Percentiles rank a stretch among this genome's conserved stretches.
These are phyloP conservation scores for Limonium bicolor DNA, from an alignment of 148 eudicot genomes.

Conservation along the genomic window DNA sequence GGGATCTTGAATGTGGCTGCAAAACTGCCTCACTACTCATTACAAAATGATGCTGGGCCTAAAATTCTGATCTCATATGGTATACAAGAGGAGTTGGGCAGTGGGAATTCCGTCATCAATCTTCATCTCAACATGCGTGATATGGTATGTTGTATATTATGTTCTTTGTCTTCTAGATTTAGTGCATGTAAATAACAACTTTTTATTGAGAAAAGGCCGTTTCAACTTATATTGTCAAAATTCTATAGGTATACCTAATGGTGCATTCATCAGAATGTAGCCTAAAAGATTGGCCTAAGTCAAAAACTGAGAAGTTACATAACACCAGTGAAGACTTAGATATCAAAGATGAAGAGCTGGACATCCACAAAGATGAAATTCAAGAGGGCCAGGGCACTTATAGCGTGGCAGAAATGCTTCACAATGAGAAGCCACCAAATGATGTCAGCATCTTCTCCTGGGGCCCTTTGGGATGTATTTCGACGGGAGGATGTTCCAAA, in stretches of 20 bases:
- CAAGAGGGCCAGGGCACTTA: constrained; percentile 21
- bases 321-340: constrained; percentile 20
- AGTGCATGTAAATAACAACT: no score
- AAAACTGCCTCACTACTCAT: constrained; percentile 83
- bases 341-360: constrained; percentile 21
- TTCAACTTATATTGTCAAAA: neutral
- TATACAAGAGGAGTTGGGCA: constrained; percentile 42
- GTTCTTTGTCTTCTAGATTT: no score
- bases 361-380: constrained; percentile 21
- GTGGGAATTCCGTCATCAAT: constrained; percentile 58
- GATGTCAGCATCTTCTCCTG: constrained; percentile 23
- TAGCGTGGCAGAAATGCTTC: no score
- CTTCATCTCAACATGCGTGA: constrained; percentile 86
- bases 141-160: constrained; percentile 41
- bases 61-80: constrained; percentile 81
- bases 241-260: constrained; percentile 62
- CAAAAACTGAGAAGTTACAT: constrained; percentile 19
- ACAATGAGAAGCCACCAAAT: constrained; percentile 7
- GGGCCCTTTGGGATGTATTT: constrained; percentile 87
- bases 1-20: constrained; percentile 97
- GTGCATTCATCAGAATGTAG: constrained; percentile 55
- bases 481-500: constrained; percentile 73
- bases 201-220: constrained; percentile 1
- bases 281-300: constrained; percentile 26
- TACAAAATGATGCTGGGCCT: constrained; percentile 93